Base-by-base conservation (phyloP, 306 rosid species). In the Lupinus albus region DNA sequence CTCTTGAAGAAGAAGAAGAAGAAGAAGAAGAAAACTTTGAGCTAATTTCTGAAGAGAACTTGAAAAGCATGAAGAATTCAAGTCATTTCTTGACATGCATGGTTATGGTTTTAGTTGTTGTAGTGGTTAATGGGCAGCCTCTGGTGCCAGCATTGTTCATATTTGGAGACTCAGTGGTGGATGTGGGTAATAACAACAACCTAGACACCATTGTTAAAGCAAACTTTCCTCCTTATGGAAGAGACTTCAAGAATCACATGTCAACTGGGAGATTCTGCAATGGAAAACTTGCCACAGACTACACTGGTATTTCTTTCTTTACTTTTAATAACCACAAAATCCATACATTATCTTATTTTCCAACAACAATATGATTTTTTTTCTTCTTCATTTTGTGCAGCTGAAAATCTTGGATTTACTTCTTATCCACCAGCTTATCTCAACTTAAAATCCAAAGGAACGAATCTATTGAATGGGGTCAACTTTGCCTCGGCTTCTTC, bases 261-360 rank as follows among this genome's bases (percentile, higher is more conserved):
- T 68, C 97, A 67, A 83, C 97, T 0, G 93, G 95, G 8, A 83
- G 97, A 59, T 91, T 91, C 81, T 86, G 85, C 79, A 88, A 88
- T 70, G 97, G 97, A 69, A 88, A 81, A 49, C 85, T 91, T 69
- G 89, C 95, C 69, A 8, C 88, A 12, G 97, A 91, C 18, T 83
- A 74, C 74, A 84, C 88, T 5, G 97, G 97, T 86, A 61, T 11
- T 41, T 18, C 5, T 45, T 46, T 18, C 5, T 15, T 14, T 18
- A 13, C 30, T 39, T 18, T 12, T 15, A 5, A 21, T 21, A 33
- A 16, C 16, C 20, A 28, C 56, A 47, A 50, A 20, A 36, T n/a
- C 11, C 42, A 8, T 46, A 17, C 30, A 33, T 16, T 62, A 11
- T 46, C 9, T 61, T 56, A 68, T 18, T 56, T 67, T 51, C 54